These are phyloP conservation scores for Kluyveromyces marxianus DNA, from an alignment of 1,139 yeast genomes.

Conservation along the genomic window DNA sequence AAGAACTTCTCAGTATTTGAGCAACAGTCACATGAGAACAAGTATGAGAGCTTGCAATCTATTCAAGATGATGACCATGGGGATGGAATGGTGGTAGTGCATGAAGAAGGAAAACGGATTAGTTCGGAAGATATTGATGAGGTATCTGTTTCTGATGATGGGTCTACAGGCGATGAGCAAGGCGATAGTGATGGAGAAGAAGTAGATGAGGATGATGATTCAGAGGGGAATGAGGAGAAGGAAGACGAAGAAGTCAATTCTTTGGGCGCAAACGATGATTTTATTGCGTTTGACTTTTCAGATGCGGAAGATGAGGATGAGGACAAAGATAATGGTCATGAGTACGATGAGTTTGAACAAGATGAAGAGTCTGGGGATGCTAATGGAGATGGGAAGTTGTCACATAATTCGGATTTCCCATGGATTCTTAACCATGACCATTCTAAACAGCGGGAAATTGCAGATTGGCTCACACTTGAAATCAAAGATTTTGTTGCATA, in stretches of 20 bases:
- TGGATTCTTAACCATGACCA: constrained; percentile 79
- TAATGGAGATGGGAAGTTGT: constrained; percentile 8
- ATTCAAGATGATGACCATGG: constrained; percentile 13
- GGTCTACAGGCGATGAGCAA: neutral
- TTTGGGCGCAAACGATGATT: constrained; percentile 35
- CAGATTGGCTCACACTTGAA: constrained; percentile 85
- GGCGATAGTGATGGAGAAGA: neutral
- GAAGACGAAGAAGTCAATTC: constrained; percentile 30
- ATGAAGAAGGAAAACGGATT: constrained; percentile 9
- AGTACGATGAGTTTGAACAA: constrained; percentile 11
- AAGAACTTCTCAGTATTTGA: constrained; percentile 25
- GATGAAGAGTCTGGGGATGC: constrained; percentile 25
- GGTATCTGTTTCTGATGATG: constrained; percentile 5
- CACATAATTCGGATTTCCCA: constrained; percentile 47
- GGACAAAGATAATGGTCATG: constrained; percentile 7
- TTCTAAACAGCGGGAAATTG: constrained; percentile 63
- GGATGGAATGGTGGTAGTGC: constrained; percentile 13
- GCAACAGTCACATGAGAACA: constrained; percentile 21
- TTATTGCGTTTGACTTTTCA: constrained; percentile 31
- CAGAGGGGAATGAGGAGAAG: constrained; percentile 3
- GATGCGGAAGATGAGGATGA: constrained; percentile 24
- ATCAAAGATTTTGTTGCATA: constrained; percentile 80
- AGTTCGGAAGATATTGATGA: constrained; percentile 3
- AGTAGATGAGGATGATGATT: constrained; percentile 5
- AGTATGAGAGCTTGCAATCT: constrained; percentile 20